Evolutionary conservation across 441 rosid genomes (phyloP).

Genomic region (Populus hybrid): DNA sequence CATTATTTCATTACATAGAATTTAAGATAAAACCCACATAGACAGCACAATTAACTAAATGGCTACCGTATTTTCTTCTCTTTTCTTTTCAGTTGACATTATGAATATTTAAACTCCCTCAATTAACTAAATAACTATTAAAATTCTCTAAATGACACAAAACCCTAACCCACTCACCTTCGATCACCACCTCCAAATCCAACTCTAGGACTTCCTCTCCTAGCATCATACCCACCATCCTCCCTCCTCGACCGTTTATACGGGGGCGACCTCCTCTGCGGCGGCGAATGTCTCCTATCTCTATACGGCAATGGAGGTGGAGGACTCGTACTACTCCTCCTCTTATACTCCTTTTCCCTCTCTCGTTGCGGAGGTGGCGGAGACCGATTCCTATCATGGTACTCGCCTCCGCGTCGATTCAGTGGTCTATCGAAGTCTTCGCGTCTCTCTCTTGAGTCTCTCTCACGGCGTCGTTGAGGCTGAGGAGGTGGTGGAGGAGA

Average conservation of each 20-base stretch:
- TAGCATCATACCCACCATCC: slow-evolving; percentile 70
- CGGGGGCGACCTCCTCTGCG: slow-evolving; percentile 70
- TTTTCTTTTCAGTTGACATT: not conserved
- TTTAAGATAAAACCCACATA: not conserved
- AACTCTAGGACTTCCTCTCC: slow-evolving; percentile 82
- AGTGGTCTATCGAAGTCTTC: not conserved
- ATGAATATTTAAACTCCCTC: not conserved
- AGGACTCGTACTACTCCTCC: slow-evolving; percentile 57
- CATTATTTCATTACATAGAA: not conserved
- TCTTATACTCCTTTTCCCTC: not conserved
- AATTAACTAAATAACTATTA: too few species aligned
- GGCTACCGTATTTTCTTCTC: not conserved
- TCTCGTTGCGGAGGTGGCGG: slow-evolving; percentile 11
- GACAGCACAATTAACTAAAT: not conserved
- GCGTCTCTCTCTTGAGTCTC: not conserved
- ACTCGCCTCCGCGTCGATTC: slow-evolving; percentile 32
- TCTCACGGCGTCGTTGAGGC: slow-evolving; percentile 30
- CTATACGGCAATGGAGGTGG: slow-evolving; percentile 57
- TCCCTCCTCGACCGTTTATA: slow-evolving; percentile 84
- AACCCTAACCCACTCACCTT: slow-evolving; percentile 40
- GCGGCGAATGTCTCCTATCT: slow-evolving; percentile 79
- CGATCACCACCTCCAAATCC: slow-evolving; percentile 78
- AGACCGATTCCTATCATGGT: slow-evolving; percentile 26
- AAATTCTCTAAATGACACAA: not conserved
- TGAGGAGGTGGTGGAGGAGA: slow-evolving; percentile 31